These are phyloP conservation scores for Capronia americana DNA, from an alignment of 2,329 filamentous ascomycete genomes.

Conservation along the genomic window DNA sequence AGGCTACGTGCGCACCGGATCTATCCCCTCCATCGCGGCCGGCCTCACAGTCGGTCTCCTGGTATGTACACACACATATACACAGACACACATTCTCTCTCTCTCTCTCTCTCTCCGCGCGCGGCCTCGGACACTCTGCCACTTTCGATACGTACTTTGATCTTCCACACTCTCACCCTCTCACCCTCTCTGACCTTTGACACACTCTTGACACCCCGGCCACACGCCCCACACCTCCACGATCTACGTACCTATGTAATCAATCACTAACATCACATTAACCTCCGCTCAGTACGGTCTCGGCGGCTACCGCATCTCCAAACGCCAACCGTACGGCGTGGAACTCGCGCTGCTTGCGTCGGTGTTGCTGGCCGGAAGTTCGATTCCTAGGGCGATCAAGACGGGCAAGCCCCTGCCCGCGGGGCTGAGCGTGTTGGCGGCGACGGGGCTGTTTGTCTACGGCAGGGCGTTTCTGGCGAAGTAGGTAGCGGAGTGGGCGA, in stretches of 20 bases:
- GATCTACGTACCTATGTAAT: too few species aligned
- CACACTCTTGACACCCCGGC: too few species aligned
- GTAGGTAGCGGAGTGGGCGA: constrained; percentile 25
- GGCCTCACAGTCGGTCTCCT: constrained; percentile 80
- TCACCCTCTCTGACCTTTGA: too few species aligned
- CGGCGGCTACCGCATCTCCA: constrained; percentile 80
- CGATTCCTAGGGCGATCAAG: constrained; percentile 84
- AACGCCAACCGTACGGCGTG: constrained; percentile 77
- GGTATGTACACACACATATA: too few species aligned
- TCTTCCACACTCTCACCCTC: not conserved
- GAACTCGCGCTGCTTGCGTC: constrained; percentile 91
- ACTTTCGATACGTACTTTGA: too few species aligned
- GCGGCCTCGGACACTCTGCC: too few species aligned
- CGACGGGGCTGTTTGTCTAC: constrained; percentile 80
- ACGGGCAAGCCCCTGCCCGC: constrained; percentile 81
- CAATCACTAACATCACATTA: not conserved
- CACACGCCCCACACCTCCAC: constrained; percentile 3
- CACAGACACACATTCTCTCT: too few species aligned
- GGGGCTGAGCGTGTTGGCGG: constrained; percentile 77
- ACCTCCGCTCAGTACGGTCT: constrained; percentile 67
- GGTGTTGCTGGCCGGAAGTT: constrained; percentile 79
- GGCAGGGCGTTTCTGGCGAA: constrained; percentile 67
- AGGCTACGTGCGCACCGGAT: constrained; percentile 84
- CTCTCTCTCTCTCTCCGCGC: too few species aligned
- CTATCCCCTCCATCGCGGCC: constrained; percentile 83